Evolutionary conservation across 129 eudicot species (phyloP), one percentile per base, ranked within the genome.

Genomic region (Tagetes patula): DNA sequence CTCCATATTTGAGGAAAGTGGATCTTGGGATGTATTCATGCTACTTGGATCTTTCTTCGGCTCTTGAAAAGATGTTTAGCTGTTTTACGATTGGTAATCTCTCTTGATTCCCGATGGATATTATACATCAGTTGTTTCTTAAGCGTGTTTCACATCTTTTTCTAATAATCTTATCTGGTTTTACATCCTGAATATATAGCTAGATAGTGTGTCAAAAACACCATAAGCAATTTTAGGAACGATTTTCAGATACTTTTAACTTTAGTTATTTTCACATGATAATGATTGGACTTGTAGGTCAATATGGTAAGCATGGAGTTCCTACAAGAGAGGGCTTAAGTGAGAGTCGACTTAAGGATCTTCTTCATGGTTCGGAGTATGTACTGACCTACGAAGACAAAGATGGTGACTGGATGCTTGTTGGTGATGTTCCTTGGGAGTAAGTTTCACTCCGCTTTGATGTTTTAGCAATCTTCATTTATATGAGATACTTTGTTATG

Each of bases 401-500:
- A 67, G 95, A 88, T 77, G 91, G 85, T 11, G 95, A 85, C 43
- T 85, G 87, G 90, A 88, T 88, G 95, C 88, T 88, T 50, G 95
- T 88, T 66, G 95, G 95, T 67, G 95, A 85, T 74, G 95, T 88
- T 76, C 95, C 91, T 1, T 88, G 95, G 91, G 83, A 88, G 91
- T 88, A 88, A 81, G 95, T 79, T 33, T 50, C 52, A 66, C 20
- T 80, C 61, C 5, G 5, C 66, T 20, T 30, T 11, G 27, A 42
- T 33, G 10, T 5, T 53, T 6, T 53, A 72, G 37, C 49, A 39
- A 52, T 20, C 40, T 76, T 62, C 6, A 40, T 54, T 12, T 48
- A 3, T n/a, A 8, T 34, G 56, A 37, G 67, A 48, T 41, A 54
- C 41, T 27, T 6, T 30, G 20, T 2, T 37, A 61, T 11, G 42